Evolutionary conservation across 768 basidiomycete genomes (phyloP).

Genomic region (Psilocybe sp.): DNA sequence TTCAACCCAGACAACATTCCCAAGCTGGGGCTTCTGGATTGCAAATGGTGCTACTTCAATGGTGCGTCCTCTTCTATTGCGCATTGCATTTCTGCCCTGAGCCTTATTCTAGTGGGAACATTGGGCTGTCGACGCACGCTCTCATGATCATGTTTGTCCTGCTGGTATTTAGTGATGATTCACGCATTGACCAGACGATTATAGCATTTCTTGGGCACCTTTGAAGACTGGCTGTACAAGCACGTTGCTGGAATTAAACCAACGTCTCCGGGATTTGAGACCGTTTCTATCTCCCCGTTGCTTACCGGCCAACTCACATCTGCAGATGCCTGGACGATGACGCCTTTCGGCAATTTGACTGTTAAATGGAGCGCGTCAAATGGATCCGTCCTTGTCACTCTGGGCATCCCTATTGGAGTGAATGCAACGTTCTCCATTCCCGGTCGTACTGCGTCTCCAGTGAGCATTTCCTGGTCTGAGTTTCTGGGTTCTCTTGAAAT

Average conservation of each 20-base stretch:
- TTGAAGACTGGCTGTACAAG: constrained; percentile 29
- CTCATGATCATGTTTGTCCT: constrained; percentile 26
- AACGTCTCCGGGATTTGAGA: constrained; percentile 22
- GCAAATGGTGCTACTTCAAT: constrained; percentile 25
- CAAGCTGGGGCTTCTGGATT: constrained; percentile 30
- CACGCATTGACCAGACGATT: too few species aligned
- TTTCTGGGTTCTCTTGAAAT: too few species aligned
- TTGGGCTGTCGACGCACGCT: constrained; percentile 25
- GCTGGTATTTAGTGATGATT: not conserved
- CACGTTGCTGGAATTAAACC: constrained; percentile 24
- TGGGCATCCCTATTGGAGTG: constrained; percentile 22
- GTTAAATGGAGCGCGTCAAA: constrained; percentile 11
- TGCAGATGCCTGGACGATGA: constrained; percentile 22
- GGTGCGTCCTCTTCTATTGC: constrained; percentile 11
- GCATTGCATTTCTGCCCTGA: not conserved
- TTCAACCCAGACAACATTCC: constrained; percentile 25
- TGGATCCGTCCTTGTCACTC: constrained; percentile 9
- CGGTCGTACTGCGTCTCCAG: not conserved
- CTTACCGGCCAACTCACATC: constrained; percentile 15
- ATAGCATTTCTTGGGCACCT: constrained; percentile 29
- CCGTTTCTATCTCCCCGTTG: constrained; percentile 19
- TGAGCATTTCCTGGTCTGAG: too few species aligned
- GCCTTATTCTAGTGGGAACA: constrained; percentile 24
- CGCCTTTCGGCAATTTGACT: constrained; percentile 27
- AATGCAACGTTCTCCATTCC: constrained; percentile 11